phyloP scores from a whole-genome alignment of 208 protist species.

The Acanthamoeba lugdunensis region DNA sequence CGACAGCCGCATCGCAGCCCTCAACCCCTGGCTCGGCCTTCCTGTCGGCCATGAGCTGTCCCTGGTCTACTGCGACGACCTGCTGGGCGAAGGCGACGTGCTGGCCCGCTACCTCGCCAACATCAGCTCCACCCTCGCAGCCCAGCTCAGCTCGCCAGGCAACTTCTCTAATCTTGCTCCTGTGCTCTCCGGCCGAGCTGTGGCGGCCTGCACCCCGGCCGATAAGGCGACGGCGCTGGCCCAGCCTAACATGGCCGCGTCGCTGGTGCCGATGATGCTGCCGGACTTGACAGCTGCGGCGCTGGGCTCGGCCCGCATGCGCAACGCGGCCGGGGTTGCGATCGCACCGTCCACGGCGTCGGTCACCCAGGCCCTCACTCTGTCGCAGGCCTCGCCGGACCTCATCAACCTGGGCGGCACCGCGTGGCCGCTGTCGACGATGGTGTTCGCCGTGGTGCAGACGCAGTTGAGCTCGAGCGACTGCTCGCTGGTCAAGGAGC shows the following conservation, averaged over 20 bases:
- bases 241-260: not conserved
- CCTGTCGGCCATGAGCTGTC: not conserved
- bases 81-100: not conserved
- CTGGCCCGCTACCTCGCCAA: not conserved
- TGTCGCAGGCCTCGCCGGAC: not conserved
- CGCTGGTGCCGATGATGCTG: not conserved
- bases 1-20: not conserved
- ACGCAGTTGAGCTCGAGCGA: not conserved
- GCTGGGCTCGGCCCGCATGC: not conserved
- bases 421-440: not conserved
- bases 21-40: not conserved
- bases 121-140: not conserved
- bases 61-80: constrained; percentile 12
- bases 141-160: not conserved
- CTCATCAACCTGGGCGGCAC: not conserved
- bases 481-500: constrained; percentile 5
- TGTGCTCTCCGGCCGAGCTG: not conserved
- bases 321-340: not conserved
- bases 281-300: not conserved
- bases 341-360: not conserved
- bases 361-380: not conserved
- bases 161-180: not conserved
- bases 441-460: not conserved
- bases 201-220: not conserved
- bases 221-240: not conserved